phyloP scores from a whole-genome alignment of 1,284 basidiomycete genomes.

The Melampsora americana region DNA sequence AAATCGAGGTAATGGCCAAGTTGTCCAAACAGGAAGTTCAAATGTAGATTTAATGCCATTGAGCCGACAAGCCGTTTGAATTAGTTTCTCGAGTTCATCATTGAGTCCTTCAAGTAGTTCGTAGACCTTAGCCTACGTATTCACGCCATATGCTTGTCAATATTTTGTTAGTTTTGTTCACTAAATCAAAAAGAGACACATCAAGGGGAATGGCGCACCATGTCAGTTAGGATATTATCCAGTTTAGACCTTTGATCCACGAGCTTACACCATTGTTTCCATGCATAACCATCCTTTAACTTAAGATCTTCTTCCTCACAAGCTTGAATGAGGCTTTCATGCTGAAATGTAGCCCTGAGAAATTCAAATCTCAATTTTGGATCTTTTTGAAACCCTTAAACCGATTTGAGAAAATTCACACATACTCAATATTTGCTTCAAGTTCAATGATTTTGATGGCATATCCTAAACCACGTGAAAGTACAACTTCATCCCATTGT shows the following conservation, averaged over 20 bases:
- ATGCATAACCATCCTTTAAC: slow-evolving; percentile 28
- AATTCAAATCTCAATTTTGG: slow-evolving; percentile 1
- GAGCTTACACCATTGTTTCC: slow-evolving; percentile 30
- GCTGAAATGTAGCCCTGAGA: slow-evolving; percentile 21
- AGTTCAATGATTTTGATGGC: slow-evolving; percentile 29
- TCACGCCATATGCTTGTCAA: not conserved
- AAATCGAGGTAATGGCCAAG: slow-evolving; percentile 25
- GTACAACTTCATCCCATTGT: slow-evolving; percentile 29
- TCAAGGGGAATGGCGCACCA: slow-evolving; percentile 7
- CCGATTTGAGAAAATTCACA: not conserved
- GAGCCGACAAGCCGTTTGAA: slow-evolving; percentile 1
- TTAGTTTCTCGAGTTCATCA: slow-evolving; percentile 15
- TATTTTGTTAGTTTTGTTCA: too few species aligned
- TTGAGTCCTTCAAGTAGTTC: slow-evolving; percentile 3
- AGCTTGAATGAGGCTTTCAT: slow-evolving; percentile 17
- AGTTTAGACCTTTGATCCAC: not conserved
- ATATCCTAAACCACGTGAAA: slow-evolving; percentile 1
- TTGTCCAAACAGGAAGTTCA: slow-evolving; percentile 16
- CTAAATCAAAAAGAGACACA: not conserved
- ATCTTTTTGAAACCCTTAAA: not conserved
- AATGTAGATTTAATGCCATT: slow-evolving; percentile 5
- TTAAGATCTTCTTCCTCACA: slow-evolving; percentile 10
- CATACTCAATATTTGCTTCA: slow-evolving; percentile 20
- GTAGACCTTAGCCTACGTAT: slow-evolving; percentile 2
- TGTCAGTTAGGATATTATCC: not conserved